A percentile compares a stretch with the other conserved stretches of the same genome.
Evolutionary conservation across 352 stramenopile genomes (phyloP).

Genomic region (Sclerospora graminicola): DNA sequence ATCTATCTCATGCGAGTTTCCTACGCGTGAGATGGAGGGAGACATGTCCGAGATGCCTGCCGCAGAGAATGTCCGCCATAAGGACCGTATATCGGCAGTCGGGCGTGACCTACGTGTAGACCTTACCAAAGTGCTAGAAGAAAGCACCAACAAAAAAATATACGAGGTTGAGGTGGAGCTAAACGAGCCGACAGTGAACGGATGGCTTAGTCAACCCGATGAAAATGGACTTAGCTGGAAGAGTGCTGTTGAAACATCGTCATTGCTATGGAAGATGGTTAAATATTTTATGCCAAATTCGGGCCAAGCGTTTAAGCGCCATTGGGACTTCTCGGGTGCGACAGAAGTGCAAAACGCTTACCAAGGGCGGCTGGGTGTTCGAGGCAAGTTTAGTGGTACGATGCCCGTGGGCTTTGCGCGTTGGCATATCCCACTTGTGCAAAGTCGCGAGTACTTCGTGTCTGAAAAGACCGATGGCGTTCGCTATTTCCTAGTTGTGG

Average conservation of each 20-base stretch:
- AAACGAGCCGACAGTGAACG: conserved; percentile 46
- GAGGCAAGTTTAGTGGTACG: conserved; percentile 81
- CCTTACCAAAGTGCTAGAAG: conserved; percentile 71
- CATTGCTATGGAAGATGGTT: conserved; percentile 67
- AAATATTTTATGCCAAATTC: conserved; percentile 80
- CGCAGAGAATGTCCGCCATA: conserved; percentile 63
- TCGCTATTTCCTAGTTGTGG: conserved; percentile 85
- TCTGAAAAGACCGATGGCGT: conserved; percentile 90
- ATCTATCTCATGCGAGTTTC: conserved; percentile 78
- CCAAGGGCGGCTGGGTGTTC: conserved; percentile 51
- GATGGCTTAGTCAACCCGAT: conserved; percentile 69
- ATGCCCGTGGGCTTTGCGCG: conserved; percentile 89
- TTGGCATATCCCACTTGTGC: conserved; percentile 80
- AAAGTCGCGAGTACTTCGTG: conserved; percentile 78
- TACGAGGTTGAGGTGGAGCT: conserved; percentile 81
- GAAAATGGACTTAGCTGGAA: conserved; percentile 66
- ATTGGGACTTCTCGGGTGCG: conserved; percentile 62
- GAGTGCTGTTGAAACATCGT: conserved; percentile 53
- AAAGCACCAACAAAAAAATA: conserved; percentile 53
- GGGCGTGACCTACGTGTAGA: conserved; percentile 73
- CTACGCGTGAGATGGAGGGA: conserved; percentile 37
- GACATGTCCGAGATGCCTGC: conserved; percentile 52
- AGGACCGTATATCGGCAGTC: conserved; percentile 69
- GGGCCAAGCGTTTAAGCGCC: conserved; percentile 66
- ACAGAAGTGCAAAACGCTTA: conserved; percentile 77